These are phyloP conservation scores for Urochloa ruziziensis DNA, from an alignment of 176 grass and related monocot genomes.

Conservation along the genomic window DNA sequence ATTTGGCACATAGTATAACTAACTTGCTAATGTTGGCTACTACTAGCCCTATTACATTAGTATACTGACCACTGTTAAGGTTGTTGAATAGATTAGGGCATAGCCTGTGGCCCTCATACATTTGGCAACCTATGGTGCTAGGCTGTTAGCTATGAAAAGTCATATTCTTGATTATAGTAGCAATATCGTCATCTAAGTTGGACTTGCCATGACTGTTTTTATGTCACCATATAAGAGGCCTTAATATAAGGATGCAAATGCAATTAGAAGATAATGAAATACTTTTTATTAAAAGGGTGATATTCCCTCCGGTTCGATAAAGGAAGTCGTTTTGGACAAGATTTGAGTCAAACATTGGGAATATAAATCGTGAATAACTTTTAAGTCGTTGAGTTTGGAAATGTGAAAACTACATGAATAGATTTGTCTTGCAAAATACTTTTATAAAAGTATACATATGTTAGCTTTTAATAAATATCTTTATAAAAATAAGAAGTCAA, in stretches of 20 bases:
- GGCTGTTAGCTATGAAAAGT: not conserved
- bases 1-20: slow-evolving; percentile 31
- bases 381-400: too few species aligned
- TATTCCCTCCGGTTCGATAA: too few species aligned
- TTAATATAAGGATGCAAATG: not conserved
- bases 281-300: not conserved
- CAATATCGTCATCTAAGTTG: not conserved
- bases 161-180: not conserved
- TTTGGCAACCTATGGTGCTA: slow-evolving; percentile 13
- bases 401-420: too few species aligned
- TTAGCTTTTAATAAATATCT: too few species aligned
- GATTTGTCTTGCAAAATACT: too few species aligned
- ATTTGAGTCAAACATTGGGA: too few species aligned
- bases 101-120: slow-evolving; percentile 24
- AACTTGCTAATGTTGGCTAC: slow-evolving; percentile 8
- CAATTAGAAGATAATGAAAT: not conserved
- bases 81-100: not conserved
- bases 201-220: not conserved
- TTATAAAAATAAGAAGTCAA: too few species aligned
- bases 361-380: too few species aligned
- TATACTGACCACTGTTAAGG: not conserved
- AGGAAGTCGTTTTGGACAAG: too few species aligned
- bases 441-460: too few species aligned
- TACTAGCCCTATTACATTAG: not conserved
- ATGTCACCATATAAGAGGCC: not conserved